A percentile compares a stretch with the other conserved stretches of the same genome.
Conservation (phyloP, 2,329 filamentous ascomycete genomes). For the Diaporthe ampelina region DNA sequence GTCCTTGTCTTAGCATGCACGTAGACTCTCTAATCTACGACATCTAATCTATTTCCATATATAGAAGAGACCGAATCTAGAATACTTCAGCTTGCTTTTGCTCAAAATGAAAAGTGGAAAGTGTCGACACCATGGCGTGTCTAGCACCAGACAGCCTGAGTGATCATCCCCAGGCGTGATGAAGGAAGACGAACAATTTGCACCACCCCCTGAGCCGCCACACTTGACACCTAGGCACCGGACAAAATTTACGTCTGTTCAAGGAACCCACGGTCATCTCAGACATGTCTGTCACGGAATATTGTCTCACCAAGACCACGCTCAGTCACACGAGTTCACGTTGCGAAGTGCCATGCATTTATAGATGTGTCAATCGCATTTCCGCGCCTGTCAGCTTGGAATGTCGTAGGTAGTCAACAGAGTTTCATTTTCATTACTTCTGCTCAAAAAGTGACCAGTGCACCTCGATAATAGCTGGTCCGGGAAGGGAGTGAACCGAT, state of each 20-base stretch:
- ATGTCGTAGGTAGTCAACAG: neutral
- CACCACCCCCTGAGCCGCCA: neutral
- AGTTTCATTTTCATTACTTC: neutral
- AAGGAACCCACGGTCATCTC: no score
- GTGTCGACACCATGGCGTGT: neutral
- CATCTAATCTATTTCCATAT: neutral
- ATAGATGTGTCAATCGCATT: no score
- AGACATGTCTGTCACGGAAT: no score
- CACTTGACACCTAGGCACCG: no score
- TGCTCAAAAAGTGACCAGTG: neutral
- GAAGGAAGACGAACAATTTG: neutral
- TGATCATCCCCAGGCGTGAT: neutral
- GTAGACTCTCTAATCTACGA: rapidly evolving
- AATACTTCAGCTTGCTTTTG: rapidly evolving
- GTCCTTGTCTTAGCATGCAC: no score
- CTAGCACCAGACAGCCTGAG: neutral
- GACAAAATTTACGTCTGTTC: neutral
- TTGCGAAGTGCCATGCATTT: neutral
- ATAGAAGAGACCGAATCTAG: neutral
- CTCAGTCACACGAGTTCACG: neutral
- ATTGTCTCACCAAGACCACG: neutral
- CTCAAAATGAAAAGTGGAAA: neutral
- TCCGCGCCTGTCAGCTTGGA: no score
- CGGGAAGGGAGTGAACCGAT: neutral
- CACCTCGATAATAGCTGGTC: no score